These are phyloP conservation scores for Termitomyces heimii DNA, from an alignment of 768 basidiomycete genomes.

Conservation along the genomic window DNA sequence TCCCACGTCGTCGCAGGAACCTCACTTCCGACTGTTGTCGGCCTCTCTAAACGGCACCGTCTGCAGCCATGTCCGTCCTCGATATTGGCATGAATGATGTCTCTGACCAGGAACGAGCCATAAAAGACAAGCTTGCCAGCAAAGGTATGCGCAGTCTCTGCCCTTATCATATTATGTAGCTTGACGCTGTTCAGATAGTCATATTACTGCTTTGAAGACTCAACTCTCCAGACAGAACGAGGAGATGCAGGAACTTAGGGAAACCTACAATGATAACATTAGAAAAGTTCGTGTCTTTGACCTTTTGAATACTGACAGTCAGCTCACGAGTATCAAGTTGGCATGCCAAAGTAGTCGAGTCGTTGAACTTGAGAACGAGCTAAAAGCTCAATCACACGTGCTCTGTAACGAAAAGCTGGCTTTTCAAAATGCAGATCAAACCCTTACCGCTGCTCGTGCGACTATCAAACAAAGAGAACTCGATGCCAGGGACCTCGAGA, in stretches of 20 bases:
- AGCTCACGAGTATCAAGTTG: conserved; percentile 33
- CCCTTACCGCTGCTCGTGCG: conserved; percentile 42
- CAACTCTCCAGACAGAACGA: conserved; percentile 34
- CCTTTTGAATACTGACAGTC: neutral
- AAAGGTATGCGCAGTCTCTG: conserved; percentile 31
- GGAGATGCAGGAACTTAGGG: conserved; percentile 37
- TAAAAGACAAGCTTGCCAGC: conserved; percentile 42
- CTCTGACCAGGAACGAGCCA: conserved; percentile 38
- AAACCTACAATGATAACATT: conserved; percentile 36
- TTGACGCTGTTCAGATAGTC: conserved; percentile 30
- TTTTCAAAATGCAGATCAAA: conserved; percentile 44
- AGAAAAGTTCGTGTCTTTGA: conserved; percentile 33
- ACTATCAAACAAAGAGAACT: conserved; percentile 46
- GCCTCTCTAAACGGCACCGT: neutral
- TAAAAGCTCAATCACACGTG: conserved; percentile 45
- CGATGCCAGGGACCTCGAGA: conserved; percentile 48
- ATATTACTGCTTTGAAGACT: conserved; percentile 42
- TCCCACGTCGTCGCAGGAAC: neutral
- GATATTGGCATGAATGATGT: conserved; percentile 41
- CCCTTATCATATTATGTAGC: neutral
- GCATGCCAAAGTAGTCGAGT: conserved; percentile 50
- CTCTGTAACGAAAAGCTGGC: conserved; percentile 48
- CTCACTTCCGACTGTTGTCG: neutral
- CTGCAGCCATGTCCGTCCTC: conserved; percentile 39
- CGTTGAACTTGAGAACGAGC: conserved; percentile 46